phyloP scores from a whole-genome alignment of 2,329 filamentous ascomycete genomes.

The Fusarium subglutinans region DNA sequence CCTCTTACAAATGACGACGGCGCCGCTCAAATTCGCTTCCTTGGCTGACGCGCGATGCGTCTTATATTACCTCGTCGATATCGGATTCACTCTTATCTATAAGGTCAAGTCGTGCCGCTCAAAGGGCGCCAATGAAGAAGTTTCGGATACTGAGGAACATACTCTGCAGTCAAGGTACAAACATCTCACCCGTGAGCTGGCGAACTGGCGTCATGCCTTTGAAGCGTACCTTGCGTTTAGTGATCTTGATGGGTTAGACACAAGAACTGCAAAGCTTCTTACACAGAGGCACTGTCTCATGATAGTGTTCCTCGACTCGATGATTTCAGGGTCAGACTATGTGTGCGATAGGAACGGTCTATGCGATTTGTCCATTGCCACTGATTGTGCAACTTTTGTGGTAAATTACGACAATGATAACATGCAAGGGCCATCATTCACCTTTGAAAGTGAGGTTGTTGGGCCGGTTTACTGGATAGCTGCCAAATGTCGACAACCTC shows the following conservation, averaged over 20 bases:
- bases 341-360: not conserved
- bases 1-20: not conserved
- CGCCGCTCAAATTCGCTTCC: not conserved
- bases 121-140: accelerated
- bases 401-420: not conserved
- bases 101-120: not conserved
- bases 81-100: not conserved
- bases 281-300: not conserved
- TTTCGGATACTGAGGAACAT: too few species aligned
- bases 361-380: not conserved
- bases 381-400: not conserved
- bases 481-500: not conserved
- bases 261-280: not conserved
- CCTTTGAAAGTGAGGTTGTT: not conserved
- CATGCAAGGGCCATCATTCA: not conserved
- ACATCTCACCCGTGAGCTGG: not conserved
- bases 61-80: not conserved
- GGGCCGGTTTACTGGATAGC: not conserved
- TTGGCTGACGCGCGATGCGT: not conserved
- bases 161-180: not conserved
- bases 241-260: not conserved
- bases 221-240: not conserved
- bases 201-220: not conserved
- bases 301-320: not conserved
- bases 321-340: not conserved